phyloP scores from a whole-genome alignment of 148 eudicot genomes.

The Spergularia marina region DNA sequence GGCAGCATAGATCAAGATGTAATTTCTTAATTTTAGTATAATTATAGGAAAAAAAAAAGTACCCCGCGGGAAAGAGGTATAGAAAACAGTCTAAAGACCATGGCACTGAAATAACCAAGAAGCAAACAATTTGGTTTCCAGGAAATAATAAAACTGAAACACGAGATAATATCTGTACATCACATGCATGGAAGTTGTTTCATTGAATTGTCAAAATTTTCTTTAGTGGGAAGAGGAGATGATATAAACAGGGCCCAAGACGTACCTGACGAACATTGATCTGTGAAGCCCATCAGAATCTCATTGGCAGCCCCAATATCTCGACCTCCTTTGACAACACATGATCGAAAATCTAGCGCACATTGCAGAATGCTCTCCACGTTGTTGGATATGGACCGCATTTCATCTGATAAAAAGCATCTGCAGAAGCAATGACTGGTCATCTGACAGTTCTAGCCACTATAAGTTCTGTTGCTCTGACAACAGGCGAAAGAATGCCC shows the following conservation, averaged over 20 bases:
- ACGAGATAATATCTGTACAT: not conserved
- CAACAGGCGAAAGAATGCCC: not conserved
- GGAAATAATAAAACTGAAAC: not conserved
- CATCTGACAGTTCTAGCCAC: not conserved
- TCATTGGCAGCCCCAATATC: slow-evolving; percentile 27
- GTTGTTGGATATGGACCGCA: slow-evolving; percentile 50
- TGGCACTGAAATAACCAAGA: too few species aligned
- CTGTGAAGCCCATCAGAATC: slow-evolving; percentile 29
- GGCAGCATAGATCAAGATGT: too few species aligned
- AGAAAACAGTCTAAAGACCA: too few species aligned
- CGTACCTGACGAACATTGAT: slow-evolving; percentile 67
- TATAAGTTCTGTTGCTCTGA: not conserved
- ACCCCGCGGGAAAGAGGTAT: too few species aligned
- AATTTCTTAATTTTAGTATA: too few species aligned
- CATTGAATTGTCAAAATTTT: not conserved
- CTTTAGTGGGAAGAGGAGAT: slow-evolving; percentile 1
- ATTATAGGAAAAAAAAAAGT: too few species aligned
- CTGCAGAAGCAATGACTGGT: slow-evolving; percentile 39
- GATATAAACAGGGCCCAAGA: slow-evolving; percentile 6
- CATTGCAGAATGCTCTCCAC: slow-evolving; percentile 77
- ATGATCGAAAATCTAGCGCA: slow-evolving; percentile 75
- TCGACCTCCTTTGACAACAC: slow-evolving; percentile 36
- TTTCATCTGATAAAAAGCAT: slow-evolving; percentile 84
- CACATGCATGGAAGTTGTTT: not conserved
- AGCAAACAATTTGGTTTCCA: too few species aligned